Conservation (phyloP, 2,329 filamentous ascomycete genomes). For the Ophiognomonia clavigignenti-juglandacearum region DNA sequence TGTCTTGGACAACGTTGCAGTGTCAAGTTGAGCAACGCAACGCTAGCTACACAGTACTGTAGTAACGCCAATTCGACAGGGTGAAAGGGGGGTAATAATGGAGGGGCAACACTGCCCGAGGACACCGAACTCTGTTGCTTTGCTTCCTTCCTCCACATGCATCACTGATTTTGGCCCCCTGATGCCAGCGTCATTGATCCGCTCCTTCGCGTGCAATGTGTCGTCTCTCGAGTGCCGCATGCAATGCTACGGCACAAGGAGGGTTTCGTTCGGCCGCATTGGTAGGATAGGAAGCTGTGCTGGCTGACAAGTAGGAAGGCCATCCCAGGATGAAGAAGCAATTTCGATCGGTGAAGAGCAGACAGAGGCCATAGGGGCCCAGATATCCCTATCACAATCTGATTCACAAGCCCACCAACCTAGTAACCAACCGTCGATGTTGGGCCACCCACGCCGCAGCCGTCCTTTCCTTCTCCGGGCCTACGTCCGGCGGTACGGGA, state of each 20-base stretch:
- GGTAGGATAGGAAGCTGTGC: no score
- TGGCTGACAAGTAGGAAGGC: no score
- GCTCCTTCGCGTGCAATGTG: not conserved
- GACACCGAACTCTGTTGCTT: constrained; percentile 1
- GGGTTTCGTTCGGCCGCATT: no score
- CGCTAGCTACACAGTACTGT: no score
- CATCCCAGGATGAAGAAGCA: no score
- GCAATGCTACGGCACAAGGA: not conserved
- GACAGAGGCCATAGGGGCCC: not conserved
- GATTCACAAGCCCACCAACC: no score
- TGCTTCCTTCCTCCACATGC: not conserved
- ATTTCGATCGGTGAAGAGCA: no score
- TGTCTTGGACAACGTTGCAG: constrained; percentile 16
- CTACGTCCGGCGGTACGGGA: constrained; percentile 4
- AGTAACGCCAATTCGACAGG: no score
- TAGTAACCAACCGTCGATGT: not conserved
- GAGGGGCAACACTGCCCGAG: constrained; percentile 19
- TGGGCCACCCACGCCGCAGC: not conserved
- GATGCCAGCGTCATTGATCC: not conserved
- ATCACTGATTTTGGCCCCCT: no score
- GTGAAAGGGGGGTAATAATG: constrained; percentile 11
- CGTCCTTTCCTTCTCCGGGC: not conserved
- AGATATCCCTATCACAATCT: no score
- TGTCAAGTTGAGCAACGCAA: constrained; percentile 14
- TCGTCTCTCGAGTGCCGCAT: not conserved